Evolutionary conservation across 31 red algal genomes (phyloP), one percentile per base, ranked within the genome.

Genomic region (Endocladia muricata): DNA sequence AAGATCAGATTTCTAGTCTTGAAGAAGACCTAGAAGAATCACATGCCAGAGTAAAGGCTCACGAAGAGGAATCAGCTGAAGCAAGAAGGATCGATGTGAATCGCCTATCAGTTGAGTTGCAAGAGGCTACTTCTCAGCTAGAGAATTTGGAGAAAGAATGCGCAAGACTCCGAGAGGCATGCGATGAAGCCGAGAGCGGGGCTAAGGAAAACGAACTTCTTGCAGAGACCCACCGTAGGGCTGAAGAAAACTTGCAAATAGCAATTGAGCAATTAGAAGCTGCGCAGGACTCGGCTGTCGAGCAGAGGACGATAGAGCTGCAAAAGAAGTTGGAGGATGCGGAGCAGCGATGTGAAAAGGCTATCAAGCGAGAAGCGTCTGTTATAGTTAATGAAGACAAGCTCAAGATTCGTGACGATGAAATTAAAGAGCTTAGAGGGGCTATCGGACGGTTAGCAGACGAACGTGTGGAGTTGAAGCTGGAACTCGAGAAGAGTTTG

Each of bases 201-300:
- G 81, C 77, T n/a, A 78, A 74, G 37, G 76, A 81, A 52, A 76
- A 64, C 54, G 70, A 81, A 52, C 51, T 76, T 54, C 33, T 81
- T 38, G 89, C 82, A 11, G 77, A 93, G 49, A 85, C 81, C n/a
- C 81, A 85, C 41, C 74, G 70, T 2, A 43, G 67, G 48, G 75
- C 81, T 31, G 89, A 93, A 34, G 74, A 79, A 33, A 85, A 85
- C 32, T 56, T 90, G 49, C 74, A 72, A 57, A 90, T 93, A 60
- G 89, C 82, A 19, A 80, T 93, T 69, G 89, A 93, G 44, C 81
- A 85, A 56, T 44, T 93, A 52, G 81, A 93, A 59, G 81, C 89
- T 28, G 82, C 64, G 41, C 75, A 79, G 22, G 74, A 85, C 47
- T 63, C 68, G 5, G 37, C 60, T 15, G 73, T 86, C 2, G 73